Conservation (phyloP, 108 stramenopile genomes). For the Cyclotella sp. region DNA sequence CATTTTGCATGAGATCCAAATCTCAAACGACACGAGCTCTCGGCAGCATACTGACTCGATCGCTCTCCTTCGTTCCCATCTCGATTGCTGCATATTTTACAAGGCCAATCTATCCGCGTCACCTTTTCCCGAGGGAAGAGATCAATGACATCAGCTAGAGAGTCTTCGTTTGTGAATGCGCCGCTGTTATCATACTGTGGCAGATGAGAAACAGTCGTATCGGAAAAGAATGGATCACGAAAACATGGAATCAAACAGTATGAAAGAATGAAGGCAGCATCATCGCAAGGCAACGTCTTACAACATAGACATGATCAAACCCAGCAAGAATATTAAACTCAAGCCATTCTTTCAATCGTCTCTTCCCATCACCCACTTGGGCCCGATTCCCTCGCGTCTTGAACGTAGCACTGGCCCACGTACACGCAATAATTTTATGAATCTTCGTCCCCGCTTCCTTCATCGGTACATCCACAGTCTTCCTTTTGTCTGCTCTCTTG, state of each 20-base stretch:
- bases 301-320: slow-evolving; percentile 84
- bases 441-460: slow-evolving; percentile 40
- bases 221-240: too few relatives aligned
- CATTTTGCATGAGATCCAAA: slow-evolving; percentile 86
- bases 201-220: neutral
- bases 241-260: too few relatives aligned
- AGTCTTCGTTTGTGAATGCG: slow-evolving; percentile 71
- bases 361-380: slow-evolving; percentile 75
- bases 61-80: slow-evolving; percentile 86
- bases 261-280: too few relatives aligned
- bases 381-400: slow-evolving; percentile 72
- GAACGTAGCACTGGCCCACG: slow-evolving; percentile 86
- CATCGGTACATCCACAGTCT: slow-evolving; percentile 17
- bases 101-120: slow-evolving; percentile 80
- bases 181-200: slow-evolving; percentile 77
- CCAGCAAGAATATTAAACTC: slow-evolving; percentile 77
- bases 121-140: slow-evolving; percentile 74
- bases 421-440: slow-evolving; percentile 78
- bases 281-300: neutral
- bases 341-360: slow-evolving; percentile 85
- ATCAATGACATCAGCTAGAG: slow-evolving; percentile 71
- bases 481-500: slow-evolving; percentile 23
- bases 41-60: slow-evolving; percentile 88
- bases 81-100: slow-evolving; percentile 86
- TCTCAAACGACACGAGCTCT: slow-evolving; percentile 80